phyloP scores from a whole-genome alignment of 176 grass and related monocot genomes.

The Guadua angustifolia region DNA sequence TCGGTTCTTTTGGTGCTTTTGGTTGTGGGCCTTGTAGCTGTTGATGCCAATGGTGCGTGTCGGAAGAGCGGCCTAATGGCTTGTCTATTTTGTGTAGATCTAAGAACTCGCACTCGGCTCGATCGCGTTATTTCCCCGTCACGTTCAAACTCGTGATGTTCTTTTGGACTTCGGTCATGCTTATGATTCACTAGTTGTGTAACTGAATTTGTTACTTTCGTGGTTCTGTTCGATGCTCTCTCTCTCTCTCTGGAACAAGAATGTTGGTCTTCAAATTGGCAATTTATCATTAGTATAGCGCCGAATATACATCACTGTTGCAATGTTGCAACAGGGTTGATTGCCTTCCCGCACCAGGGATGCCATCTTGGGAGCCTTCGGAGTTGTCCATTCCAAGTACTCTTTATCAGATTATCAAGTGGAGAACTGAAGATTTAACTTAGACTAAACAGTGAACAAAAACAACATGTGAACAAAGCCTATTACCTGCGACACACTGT shows the following conservation, averaged over 20 bases:
- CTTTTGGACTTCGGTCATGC: background rate
- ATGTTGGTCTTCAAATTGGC: background rate
- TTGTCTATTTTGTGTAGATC: slow-evolving; percentile 33
- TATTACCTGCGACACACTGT: background rate
- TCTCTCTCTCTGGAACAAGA: background rate
- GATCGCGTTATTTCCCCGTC: background rate
- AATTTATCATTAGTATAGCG: background rate
- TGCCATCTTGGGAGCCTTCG: background rate
- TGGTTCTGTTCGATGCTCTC: background rate
- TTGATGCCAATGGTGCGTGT: background rate
- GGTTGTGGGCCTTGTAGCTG: background rate
- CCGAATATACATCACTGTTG: background rate
- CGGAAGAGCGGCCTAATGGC: slow-evolving; percentile 32
- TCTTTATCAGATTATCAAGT: too few relatives aligned
- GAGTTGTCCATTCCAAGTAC: background rate
- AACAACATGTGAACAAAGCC: background rate
- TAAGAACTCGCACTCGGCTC: background rate
- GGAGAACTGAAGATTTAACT: background rate
- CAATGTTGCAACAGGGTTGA: background rate
- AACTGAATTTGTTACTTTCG: background rate
- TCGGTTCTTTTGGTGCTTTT: background rate
- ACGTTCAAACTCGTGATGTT: background rate
- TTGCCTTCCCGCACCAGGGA: slow-evolving; percentile 15
- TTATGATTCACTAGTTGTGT: background rate
- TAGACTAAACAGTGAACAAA: background rate